Percentiles rank a stretch among this genome's conserved stretches.
These are phyloP conservation scores for Boletus edulis DNA, from an alignment of 768 basidiomycete genomes.

Conservation along the genomic window DNA sequence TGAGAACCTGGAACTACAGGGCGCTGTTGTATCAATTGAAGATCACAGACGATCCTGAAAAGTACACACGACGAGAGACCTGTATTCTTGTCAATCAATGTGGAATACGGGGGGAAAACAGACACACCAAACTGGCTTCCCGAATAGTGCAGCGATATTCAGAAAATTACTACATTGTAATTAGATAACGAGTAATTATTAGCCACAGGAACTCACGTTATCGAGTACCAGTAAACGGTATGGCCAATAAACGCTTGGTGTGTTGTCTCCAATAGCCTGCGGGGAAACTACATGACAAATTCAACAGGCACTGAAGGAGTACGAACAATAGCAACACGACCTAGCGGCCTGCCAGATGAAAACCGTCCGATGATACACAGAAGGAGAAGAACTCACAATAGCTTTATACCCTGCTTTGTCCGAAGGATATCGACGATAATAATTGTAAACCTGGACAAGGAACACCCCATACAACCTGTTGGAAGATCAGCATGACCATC, in stretches of 20 bases:
- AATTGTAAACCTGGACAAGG: conserved; percentile 51
- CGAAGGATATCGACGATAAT: conserved; percentile 52
- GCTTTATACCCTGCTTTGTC: conserved; percentile 52
- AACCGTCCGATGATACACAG: not conserved
- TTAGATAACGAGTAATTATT: conserved; percentile 1
- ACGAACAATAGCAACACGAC: conserved; percentile 35
- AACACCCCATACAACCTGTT: conserved; percentile 51
- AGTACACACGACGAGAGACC: conserved; percentile 48
- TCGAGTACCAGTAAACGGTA: conserved; percentile 50
- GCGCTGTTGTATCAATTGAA: not conserved
- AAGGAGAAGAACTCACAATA: conserved; percentile 39
- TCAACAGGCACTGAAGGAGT: not conserved
- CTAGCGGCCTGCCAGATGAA: conserved; percentile 16
- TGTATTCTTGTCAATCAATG: conserved; percentile 28
- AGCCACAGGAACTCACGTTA: conserved; percentile 42
- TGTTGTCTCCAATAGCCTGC: conserved; percentile 44
- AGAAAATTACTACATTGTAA: conserved; percentile 38
- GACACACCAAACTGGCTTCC: conserved; percentile 41
- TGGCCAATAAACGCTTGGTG: conserved; percentile 55
- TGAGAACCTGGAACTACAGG: conserved; percentile 42
- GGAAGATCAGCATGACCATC: conserved; percentile 24
- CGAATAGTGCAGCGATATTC: conserved; percentile 35
- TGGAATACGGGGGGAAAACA: not conserved
- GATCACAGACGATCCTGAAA: conserved; percentile 3
- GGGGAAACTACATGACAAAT: not conserved